Conservation (phyloP, 2,329 filamentous ascomycete species). For the Colletotrichum lindemuthianum region DNA sequence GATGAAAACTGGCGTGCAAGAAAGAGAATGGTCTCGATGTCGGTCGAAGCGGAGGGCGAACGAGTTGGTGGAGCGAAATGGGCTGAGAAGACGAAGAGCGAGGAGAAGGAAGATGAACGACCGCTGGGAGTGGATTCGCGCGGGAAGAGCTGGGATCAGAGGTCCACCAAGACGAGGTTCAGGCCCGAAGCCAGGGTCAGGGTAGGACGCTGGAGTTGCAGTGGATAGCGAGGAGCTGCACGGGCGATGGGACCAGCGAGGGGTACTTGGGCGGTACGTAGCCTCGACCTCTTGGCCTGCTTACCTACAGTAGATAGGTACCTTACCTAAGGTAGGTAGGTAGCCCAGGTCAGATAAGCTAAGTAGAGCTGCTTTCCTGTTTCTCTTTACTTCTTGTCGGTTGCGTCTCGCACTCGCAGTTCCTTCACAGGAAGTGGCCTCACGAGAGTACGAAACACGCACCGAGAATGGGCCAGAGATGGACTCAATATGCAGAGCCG, state of each 20-base stretch:
- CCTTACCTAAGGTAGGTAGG: not conserved
- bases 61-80: conserved; percentile 21
- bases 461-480: no score
- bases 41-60: conserved; percentile 29
- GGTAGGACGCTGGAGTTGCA: conserved; percentile 25
- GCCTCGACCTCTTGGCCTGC: not conserved
- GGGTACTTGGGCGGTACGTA: conserved; percentile 27
- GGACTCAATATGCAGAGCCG: no score
- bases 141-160: conserved; percentile 35
- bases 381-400: no score
- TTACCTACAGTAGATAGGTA: not conserved
- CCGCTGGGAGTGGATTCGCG: conserved; percentile 26
- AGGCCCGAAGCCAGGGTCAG: conserved; percentile 21
- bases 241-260: not conserved
- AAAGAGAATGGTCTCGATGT: conserved; percentile 10
- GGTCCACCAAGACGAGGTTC: conserved; percentile 21
- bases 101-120: conserved; percentile 33
- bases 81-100: conserved; percentile 29
- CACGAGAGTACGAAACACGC: no score
- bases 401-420: no score
- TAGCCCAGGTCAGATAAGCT: no score
- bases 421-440: no score
- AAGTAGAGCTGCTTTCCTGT: no score
- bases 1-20: conserved; percentile 1
- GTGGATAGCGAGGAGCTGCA: conserved; percentile 16